A percentile compares a stretch with the other conserved stretches of the same genome.
Evolutionary conservation across 2,329 filamentous ascomycete species (phyloP).

Genomic region (Neofusicoccum laricinum): DNA sequence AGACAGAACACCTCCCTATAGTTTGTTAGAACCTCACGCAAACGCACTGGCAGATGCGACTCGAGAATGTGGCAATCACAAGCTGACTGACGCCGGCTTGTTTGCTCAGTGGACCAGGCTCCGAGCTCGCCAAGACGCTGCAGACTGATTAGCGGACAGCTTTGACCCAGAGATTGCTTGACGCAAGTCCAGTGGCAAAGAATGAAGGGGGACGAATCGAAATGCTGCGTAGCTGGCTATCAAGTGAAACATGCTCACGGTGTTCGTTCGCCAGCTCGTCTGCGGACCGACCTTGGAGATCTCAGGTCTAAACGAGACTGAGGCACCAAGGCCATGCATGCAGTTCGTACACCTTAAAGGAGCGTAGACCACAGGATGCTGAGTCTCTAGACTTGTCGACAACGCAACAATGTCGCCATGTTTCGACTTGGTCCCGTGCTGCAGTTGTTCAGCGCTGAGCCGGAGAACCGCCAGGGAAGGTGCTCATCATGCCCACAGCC

Average conservation of each 20-base stretch:
- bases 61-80: not conserved
- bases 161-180: not conserved
- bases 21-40: too few species aligned
- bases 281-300: not conserved
- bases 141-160: not conserved
- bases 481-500: too few species aligned
- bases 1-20: too few species aligned
- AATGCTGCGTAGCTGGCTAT: not conserved
- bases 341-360: too few species aligned
- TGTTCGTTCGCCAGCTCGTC: not conserved
- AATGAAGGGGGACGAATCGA: not conserved
- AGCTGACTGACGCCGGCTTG: not conserved
- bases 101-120: not conserved
- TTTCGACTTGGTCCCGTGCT: too few species aligned
- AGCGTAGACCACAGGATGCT: too few species aligned
- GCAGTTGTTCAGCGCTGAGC: too few species aligned
- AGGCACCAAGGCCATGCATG: too few species aligned
- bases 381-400: too few species aligned
- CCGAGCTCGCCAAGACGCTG: not conserved
- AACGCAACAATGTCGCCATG: too few species aligned
- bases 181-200: too few species aligned
- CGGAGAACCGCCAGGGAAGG: too few species aligned
- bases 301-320: not conserved
- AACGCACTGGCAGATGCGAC: not conserved
- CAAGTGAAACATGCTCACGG: not conserved